These are phyloP conservation scores for Agapanthus africanus DNA, from an alignment of 106 monocot genomes.

Conservation along the genomic window DNA sequence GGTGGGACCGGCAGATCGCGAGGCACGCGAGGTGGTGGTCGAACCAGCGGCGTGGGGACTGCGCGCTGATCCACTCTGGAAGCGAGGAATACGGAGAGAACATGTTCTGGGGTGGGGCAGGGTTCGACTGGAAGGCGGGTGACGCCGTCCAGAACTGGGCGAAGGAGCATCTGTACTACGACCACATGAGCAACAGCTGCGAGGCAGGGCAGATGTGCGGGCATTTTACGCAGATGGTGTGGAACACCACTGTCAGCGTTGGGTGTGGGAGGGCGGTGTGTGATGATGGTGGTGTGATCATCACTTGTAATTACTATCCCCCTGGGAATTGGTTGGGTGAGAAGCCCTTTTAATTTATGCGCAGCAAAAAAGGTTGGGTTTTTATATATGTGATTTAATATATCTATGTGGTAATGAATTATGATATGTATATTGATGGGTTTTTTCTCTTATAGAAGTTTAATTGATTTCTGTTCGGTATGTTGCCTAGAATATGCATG, in stretches of 20 bases:
- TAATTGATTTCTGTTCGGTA: no score
- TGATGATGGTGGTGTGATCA: constrained; percentile 24
- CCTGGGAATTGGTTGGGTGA: constrained; percentile 42
- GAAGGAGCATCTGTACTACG: constrained; percentile 18
- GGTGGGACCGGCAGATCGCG: constrained; percentile 27
- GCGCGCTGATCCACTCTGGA: constrained; percentile 25
- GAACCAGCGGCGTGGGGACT: constrained; percentile 3
- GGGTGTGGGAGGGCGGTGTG: constrained; percentile 41
- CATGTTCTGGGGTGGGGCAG: constrained; percentile 40
- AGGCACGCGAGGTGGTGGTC: constrained; percentile 24
- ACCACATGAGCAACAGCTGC: constrained; percentile 20
- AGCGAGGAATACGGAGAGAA: constrained; percentile 34
- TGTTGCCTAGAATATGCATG: no score
- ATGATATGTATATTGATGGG: no score
- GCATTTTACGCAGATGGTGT: constrained; percentile 54
- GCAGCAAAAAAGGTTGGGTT: not conserved
- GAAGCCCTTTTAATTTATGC: constrained; percentile 17
- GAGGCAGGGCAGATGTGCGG: constrained; percentile 18
- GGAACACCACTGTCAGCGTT: constrained; percentile 29
- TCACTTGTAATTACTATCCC: constrained; percentile 49
- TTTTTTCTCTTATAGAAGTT: no score
- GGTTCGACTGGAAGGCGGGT: constrained; percentile 17
- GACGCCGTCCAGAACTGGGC: constrained; percentile 35
- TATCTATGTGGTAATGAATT: no score
- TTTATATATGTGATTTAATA: not conserved